phyloP scores from a whole-genome alignment of 129 eudicot genomes.

The Calendula officinalis region DNA sequence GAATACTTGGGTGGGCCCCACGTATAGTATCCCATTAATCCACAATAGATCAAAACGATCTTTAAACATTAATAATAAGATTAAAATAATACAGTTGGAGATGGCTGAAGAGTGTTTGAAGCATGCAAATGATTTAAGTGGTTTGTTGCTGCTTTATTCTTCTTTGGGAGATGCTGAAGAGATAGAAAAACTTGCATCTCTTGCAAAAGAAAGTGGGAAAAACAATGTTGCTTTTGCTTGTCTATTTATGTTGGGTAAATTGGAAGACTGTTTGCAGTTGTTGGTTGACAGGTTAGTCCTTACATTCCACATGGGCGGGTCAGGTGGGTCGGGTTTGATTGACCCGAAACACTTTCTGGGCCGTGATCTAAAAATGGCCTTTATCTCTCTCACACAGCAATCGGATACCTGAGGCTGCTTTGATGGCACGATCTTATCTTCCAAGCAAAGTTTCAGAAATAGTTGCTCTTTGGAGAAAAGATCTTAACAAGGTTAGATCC shows the following conservation, averaged over 20 bases:
- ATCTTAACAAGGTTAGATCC: slow-evolving; percentile 68
- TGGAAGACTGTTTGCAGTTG: slow-evolving; percentile 88
- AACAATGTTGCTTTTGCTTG: slow-evolving; percentile 91
- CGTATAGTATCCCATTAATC: not conserved
- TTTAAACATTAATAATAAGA: slow-evolving; percentile 5
- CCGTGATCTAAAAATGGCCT: too few species aligned
- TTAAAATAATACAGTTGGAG: slow-evolving; percentile 52
- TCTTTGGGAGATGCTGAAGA: slow-evolving; percentile 88
- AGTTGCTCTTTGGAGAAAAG: slow-evolving; percentile 85
- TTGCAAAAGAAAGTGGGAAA: slow-evolving; percentile 79
- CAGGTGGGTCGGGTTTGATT: too few species aligned
- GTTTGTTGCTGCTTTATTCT: slow-evolving; percentile 80
- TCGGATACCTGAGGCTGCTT: slow-evolving; percentile 91
- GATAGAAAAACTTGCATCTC: slow-evolving; percentile 62
- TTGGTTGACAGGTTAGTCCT: slow-evolving; percentile 66
- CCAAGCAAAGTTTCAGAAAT: slow-evolving; percentile 93
- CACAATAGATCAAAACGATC: not conserved
- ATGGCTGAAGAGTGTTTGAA: slow-evolving; percentile 89
- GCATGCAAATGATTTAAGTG: slow-evolving; percentile 87
- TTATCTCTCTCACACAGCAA: slow-evolving; percentile 43
- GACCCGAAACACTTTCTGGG: too few species aligned
- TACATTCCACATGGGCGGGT: not conserved
- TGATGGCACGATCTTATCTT: slow-evolving; percentile 90
- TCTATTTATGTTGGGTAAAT: slow-evolving; percentile 78
- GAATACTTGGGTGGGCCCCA: too few species aligned